Percentiles rank a stretch among this genome's conserved stretches.
Evolutionary conservation across 169 alveolate species (phyloP).

Genomic region (Plasmodium malariae): DNA sequence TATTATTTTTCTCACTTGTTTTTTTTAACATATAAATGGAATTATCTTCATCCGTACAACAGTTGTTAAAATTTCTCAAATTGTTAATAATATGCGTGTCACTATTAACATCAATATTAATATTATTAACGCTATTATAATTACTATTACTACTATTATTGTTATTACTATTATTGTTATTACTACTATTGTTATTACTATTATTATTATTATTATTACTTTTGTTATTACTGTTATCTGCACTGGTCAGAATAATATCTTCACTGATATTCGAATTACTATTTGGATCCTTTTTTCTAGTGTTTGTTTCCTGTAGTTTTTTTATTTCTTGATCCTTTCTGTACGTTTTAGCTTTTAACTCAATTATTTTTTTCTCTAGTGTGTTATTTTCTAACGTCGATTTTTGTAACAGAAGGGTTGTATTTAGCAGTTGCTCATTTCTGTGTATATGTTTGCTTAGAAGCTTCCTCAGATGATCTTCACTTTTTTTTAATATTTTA

Average conservation of each 20-base stretch:
- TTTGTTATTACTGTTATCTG: background rate
- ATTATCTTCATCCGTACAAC: conserved; percentile 1
- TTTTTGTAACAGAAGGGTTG: conserved; percentile 52
- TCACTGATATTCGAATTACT: conserved; percentile 1
- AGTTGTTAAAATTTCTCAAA: background rate
- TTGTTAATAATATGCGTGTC: background rate
- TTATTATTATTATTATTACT: background rate
- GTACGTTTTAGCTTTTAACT: conserved; percentile 49
- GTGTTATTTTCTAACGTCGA: conserved; percentile 66
- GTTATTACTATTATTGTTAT: background rate
- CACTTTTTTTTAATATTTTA: conserved; percentile 60
- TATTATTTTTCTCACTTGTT: conserved; percentile 39
- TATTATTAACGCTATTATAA: background rate
- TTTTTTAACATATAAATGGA: background rate
- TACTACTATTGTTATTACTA: background rate
- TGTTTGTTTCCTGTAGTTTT: conserved; percentile 45
- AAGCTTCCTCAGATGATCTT: conserved; percentile 33
- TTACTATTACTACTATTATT: background rate
- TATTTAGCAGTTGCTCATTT: conserved; percentile 53
- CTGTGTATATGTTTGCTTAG: conserved; percentile 58
- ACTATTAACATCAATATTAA: background rate
- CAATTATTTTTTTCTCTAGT: conserved; percentile 47
- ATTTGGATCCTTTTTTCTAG: conserved; percentile 14
- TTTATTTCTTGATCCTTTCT: conserved; percentile 71
- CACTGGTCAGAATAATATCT: conserved; percentile 2